A percentile compares a stretch with the other conserved stretches of the same genome.
Conservation (phyloP, 331 rosid species). For the Arachis monticola region DNA sequence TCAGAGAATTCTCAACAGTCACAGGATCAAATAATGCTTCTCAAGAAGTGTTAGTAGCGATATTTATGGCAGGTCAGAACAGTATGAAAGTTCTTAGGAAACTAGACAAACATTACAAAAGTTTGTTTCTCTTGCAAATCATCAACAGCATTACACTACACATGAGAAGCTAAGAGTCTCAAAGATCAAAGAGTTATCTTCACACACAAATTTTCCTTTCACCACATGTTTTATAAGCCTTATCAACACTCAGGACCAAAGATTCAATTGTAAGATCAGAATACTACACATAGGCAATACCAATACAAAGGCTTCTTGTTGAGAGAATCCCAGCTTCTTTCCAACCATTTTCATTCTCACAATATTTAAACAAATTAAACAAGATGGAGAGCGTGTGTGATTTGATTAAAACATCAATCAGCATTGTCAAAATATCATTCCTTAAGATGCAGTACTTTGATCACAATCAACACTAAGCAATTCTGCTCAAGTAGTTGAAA, state of each 20-base stretch:
- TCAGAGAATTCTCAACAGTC: too few species aligned
- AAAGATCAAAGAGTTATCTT: constrained; percentile 4
- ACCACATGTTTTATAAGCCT: neutral
- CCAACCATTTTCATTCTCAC: constrained; percentile 1
- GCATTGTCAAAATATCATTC: constrained; percentile 25
- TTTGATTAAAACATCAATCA: constrained; percentile 11
- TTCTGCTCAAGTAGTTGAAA: constrained; percentile 35
- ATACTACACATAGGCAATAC: constrained; percentile 6
- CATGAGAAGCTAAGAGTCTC: constrained; percentile 8
- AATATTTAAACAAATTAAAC: constrained; percentile 1
- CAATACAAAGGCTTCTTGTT: neutral
- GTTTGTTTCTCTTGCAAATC: neutral
- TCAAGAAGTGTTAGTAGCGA: too few species aligned
- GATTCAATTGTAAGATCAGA: constrained; percentile 14
- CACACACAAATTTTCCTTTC: constrained; percentile 5
- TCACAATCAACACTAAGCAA: constrained; percentile 32
- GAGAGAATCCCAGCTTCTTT: neutral
- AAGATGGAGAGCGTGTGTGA: neutral
- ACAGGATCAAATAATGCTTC: too few species aligned
- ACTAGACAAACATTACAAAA: neutral
- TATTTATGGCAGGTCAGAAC: too few species aligned
- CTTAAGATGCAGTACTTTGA: neutral
- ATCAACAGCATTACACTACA: neutral
- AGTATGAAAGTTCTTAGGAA: constrained; percentile 1
- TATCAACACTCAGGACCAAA: constrained; percentile 8